Base-by-base conservation (phyloP, 352 stramenopile species). In the Lagenidium sp. region DNA sequence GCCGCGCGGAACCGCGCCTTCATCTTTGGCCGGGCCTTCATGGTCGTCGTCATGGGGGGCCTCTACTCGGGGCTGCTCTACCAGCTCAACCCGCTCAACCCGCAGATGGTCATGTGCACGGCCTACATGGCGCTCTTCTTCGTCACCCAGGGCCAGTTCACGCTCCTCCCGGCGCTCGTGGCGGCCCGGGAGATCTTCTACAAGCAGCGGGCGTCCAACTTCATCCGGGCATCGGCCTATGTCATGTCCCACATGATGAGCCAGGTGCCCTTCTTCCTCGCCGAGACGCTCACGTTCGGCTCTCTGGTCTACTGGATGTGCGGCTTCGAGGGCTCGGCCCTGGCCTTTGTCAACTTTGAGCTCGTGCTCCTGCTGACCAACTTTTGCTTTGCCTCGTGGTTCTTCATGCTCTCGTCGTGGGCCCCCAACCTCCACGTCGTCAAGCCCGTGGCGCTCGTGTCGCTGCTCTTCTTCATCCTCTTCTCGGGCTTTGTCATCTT, bases 251-350 rank as follows among this genome's bases (percentile, higher is more conserved):
- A 28, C 12, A 16, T 41, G 4, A 26, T 56, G 7, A 50, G 39
- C 32, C 48, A 65, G 36, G 50, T 68, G 32, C 43, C 63, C 41
- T 34, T 69, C 36, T 29, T 44, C 52, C 12, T 65, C 12, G 43
- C 80, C 35, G 74, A 87, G 59, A 61, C 63, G 7, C 47, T 85
- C 13, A 49, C 78, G 22, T 91, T 91, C 63, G 78, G 72, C n/a
- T 79, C 64, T 12, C 51, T 91, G 42, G 41, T 86, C n/a, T 91
- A 91, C 48, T 91, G 67, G 57, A 73, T 88, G 51, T 66, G 82
- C 38, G 79, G 79, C 28, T 65, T 65, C 29, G 44, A 37, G 1
- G 28, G n/a, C 2, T 37, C 41, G 3, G 36, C 38, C 0, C 1
- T 19, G 10, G 28, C 37, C 4, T 79, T 60, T 37, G 16, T 75